Percentiles rank a stretch among this genome's conserved stretches.
These are phyloP conservation scores for Coemansia sp. DNA, from an alignment of 192 early-diverging fungal genomes.

Conservation along the genomic window DNA sequence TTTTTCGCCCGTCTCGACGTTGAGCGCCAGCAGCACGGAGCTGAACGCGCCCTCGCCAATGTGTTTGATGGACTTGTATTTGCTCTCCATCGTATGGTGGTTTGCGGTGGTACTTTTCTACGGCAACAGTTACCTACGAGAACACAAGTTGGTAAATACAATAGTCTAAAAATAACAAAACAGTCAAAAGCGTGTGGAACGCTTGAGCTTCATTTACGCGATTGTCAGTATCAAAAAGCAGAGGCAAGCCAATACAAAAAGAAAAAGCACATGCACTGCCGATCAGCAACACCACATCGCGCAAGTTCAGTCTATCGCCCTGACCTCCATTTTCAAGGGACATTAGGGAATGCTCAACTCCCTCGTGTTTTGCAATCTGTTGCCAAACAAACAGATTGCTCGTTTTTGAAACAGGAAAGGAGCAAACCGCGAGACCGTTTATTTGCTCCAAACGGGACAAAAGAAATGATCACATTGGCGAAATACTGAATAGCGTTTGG, in stretches of 20 bases:
- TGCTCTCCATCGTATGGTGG: slow-evolving; percentile 38
- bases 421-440: neutral
- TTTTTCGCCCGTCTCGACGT: slow-evolving; percentile 47
- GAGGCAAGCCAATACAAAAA: neutral
- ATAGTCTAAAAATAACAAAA: neutral
- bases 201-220: slow-evolving; percentile 13
- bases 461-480: neutral
- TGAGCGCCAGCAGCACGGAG: slow-evolving; percentile 51
- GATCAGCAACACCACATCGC: neutral
- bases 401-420: neutral
- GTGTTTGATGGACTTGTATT: slow-evolving; percentile 48
- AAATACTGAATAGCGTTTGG: too few species aligned
- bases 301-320: too few species aligned
- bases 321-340: neutral
- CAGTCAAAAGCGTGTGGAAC: neutral
- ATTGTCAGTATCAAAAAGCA: slow-evolving; percentile 4
- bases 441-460: neutral
- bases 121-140: neutral
- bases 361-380: too few species aligned
- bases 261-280: slow-evolving; percentile 2
- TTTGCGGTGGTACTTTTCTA: too few species aligned
- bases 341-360: neutral
- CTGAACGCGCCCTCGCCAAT: slow-evolving; percentile 58
- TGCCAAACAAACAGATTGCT: slow-evolving; percentile 8
- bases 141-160: neutral